Evolutionary conservation across 2,329 filamentous ascomycete genomes (phyloP).

Genomic region (Colletotrichum sp.): DNA sequence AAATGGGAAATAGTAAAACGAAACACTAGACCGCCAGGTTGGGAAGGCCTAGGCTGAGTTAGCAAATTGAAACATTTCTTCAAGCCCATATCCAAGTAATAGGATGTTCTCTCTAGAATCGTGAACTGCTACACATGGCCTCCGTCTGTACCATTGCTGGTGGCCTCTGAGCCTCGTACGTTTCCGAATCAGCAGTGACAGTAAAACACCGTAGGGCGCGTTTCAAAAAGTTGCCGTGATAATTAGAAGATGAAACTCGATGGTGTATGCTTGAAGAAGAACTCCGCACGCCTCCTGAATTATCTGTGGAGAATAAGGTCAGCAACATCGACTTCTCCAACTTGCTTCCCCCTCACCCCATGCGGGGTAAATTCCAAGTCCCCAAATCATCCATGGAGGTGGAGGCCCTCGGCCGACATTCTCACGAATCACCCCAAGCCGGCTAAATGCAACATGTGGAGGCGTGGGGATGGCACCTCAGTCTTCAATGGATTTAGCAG

Average conservation of each 20-base stretch:
- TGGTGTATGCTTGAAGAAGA: neutral
- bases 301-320: neutral
- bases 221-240: neutral
- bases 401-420: conserved; percentile 8
- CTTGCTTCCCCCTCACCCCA: neutral
- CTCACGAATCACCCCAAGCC: conserved; percentile 10
- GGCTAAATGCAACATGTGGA: conserved; percentile 20
- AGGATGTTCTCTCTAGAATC: neutral
- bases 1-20: neutral
- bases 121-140: neutral
- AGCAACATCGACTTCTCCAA: neutral
- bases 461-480: neutral
- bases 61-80: neutral
- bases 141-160: neutral
- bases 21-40: neutral
- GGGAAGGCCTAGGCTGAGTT: neutral
- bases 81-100: neutral
- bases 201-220: neutral
- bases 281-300: neutral
- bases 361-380: conserved; percentile 4
- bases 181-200: neutral
- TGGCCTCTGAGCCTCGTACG: neutral
- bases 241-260: neutral
- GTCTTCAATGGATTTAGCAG: neutral
- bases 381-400: neutral